Evolutionary conservation across 768 basidiomycete species (phyloP).

Genomic region (Clavulina sp.): DNA sequence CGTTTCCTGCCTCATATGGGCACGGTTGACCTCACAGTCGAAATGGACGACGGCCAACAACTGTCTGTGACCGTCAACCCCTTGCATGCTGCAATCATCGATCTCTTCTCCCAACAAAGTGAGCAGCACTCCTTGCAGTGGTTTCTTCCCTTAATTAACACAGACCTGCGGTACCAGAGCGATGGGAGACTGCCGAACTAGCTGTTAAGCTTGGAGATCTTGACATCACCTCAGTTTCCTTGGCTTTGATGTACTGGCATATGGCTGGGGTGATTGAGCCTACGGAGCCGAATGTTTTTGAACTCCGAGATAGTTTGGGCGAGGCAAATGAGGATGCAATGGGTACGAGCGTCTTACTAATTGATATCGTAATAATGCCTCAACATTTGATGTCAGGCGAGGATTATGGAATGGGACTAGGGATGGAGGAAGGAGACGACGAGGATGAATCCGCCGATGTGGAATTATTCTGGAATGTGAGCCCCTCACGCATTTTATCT

Average conservation of each 20-base stretch:
- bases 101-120: constrained; percentile 65
- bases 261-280: constrained; percentile 68
- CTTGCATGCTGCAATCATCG: constrained; percentile 80
- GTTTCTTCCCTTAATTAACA: background rate
- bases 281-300: constrained; percentile 29
- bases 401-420: background rate
- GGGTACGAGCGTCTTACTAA: background rate
- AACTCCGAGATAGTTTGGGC: background rate
- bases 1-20: constrained; percentile 84
- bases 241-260: constrained; percentile 69
- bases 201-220: constrained; percentile 43
- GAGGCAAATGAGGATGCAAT: background rate
- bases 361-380: background rate
- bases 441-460: too few relatives aligned
- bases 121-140: constrained; percentile 6
- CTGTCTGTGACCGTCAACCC: constrained; percentile 64
- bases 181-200: constrained; percentile 56
- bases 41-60: constrained; percentile 56
- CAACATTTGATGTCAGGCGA: background rate
- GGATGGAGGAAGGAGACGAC: too few relatives aligned
- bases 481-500: too few relatives aligned
- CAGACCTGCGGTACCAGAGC: background rate
- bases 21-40: constrained; percentile 59
- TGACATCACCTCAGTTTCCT: constrained; percentile 45
- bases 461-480: background rate